phyloP scores from a whole-genome alignment of 73 alveolate genomes.

The Paramecium octaurelia region DNA sequence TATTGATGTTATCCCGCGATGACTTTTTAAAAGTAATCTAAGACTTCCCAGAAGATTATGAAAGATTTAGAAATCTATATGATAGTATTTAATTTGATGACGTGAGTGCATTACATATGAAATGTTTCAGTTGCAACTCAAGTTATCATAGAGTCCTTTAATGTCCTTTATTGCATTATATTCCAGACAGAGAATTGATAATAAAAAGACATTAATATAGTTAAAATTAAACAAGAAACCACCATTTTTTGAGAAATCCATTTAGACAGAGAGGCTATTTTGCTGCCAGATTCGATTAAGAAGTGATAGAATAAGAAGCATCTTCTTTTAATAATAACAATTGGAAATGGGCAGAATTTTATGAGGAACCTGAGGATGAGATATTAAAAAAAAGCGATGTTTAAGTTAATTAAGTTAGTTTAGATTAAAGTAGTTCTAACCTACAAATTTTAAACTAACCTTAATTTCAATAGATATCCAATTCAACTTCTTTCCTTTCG shows the following conservation, averaged over 20 bases:
- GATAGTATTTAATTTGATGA: slow-evolving; percentile 40
- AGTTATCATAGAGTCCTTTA: slow-evolving; percentile 46
- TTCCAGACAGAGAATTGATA: slow-evolving; percentile 55
- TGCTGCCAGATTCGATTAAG: slow-evolving; percentile 4
- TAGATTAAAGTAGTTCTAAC: not conserved
- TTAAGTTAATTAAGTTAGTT: not conserved
- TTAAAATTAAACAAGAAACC: not conserved
- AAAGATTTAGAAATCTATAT: slow-evolving; percentile 31
- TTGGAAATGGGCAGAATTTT: slow-evolving; percentile 53
- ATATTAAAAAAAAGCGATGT: not conserved
- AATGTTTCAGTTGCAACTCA: slow-evolving; percentile 45
- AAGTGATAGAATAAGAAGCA: not conserved
- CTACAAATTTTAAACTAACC: not conserved
- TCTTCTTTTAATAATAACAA: not conserved
- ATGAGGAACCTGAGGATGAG: slow-evolving; percentile 41
- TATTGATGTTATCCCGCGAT: slow-evolving; percentile 19
- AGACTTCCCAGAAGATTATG: slow-evolving; percentile 60
- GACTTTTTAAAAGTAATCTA: slow-evolving; percentile 37
- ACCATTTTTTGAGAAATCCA: not conserved
- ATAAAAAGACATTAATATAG: slow-evolving; percentile 15
- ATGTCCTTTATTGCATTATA: slow-evolving; percentile 60
- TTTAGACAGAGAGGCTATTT: not conserved
- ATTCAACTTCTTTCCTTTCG: not conserved
- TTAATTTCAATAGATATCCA: not conserved
- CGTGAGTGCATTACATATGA: not conserved